Percentiles rank a stretch among this genome's conserved stretches.
Conservation (phyloP, 2,329 filamentous ascomycete species). For the Ascochyta pisi region DNA sequence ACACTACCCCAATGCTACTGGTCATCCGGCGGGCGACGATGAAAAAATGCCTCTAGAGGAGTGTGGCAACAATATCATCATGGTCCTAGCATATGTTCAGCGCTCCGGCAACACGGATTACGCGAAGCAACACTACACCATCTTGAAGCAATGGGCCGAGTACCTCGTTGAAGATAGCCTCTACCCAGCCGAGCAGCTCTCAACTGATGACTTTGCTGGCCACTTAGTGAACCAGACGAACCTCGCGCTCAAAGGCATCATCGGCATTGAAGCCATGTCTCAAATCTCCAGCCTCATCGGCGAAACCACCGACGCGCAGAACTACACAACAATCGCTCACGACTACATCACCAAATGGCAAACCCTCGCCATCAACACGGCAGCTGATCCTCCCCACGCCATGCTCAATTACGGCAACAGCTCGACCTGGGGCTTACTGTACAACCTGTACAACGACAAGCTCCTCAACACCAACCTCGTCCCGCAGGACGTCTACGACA, state of each 20-base stretch:
- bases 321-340: slow-evolving; percentile 68
- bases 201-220: slow-evolving; percentile 86
- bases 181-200: slow-evolving; percentile 77
- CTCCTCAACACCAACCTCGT: slow-evolving; percentile 64
- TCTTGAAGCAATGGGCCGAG: slow-evolving; percentile 79
- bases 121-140: slow-evolving; percentile 67
- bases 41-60: slow-evolving; percentile 80
- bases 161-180: slow-evolving; percentile 77
- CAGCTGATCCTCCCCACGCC: slow-evolving; percentile 71
- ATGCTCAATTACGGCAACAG: slow-evolving; percentile 82
- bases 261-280: slow-evolving; percentile 80
- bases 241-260: slow-evolving; percentile 81
- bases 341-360: slow-evolving; percentile 78
- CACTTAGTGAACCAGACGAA: slow-evolving; percentile 81
- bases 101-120: slow-evolving; percentile 66
- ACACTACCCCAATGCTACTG: slow-evolving; percentile 77
- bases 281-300: slow-evolving; percentile 70
- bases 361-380: slow-evolving; percentile 66
- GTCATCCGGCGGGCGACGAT: slow-evolving; percentile 72
- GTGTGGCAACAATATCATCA: slow-evolving; percentile 82
- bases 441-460: slow-evolving; percentile 79
- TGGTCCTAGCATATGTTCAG: slow-evolving; percentile 81
- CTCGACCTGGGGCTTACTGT: slow-evolving; percentile 82
- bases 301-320: slow-evolving; percentile 61
- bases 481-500: slow-evolving; percentile 75